Evolutionary conservation across 2,329 filamentous ascomycete genomes (phyloP).

Genomic region (Fusarium buxicola): DNA sequence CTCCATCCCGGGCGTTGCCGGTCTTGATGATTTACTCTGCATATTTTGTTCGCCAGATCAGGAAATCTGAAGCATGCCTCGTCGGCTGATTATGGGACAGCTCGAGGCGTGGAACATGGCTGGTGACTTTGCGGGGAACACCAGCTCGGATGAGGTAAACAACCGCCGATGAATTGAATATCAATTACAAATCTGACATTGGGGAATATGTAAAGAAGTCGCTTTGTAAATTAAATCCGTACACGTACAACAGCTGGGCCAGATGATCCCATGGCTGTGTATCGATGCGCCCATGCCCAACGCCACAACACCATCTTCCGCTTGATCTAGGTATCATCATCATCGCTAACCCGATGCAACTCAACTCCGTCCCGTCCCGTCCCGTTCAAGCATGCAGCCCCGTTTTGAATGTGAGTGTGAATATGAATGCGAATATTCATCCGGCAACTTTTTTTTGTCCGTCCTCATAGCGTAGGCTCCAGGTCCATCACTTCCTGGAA

Average conservation of each 20-base stretch:
- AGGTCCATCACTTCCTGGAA: conserved; percentile 52
- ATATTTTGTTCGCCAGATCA: conserved; percentile 15
- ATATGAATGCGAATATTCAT: no score
- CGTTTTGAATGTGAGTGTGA: background rate
- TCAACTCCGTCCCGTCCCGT: conserved; percentile 17
- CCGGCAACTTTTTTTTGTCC: conserved; percentile 11
- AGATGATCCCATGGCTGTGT: conserved; percentile 23
- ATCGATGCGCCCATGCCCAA: conserved; percentile 30
- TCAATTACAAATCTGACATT: conserved; percentile 26
- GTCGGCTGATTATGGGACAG: conserved; percentile 2
- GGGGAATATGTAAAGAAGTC: conserved; percentile 1
- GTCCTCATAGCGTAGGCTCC: conserved; percentile 41
- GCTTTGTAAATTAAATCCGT: conserved; percentile 13
- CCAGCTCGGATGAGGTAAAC: conserved; percentile 41
- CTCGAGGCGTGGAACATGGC: conserved; percentile 12
- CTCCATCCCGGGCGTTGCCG: background rate
- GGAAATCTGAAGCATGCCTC: conserved; percentile 36
- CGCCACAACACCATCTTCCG: conserved; percentile 41
- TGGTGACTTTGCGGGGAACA: conserved; percentile 31
- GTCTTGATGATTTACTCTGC: background rate
- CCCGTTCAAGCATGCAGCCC: conserved; percentile 8
- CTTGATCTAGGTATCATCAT: conserved; percentile 36
- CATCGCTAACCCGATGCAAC: conserved; percentile 35
- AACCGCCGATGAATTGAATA: conserved; percentile 8
- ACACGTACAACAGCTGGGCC: conserved; percentile 36